These are phyloP conservation scores for Alternaria incomplexa DNA, from an alignment of 2,329 filamentous ascomycete genomes.

Conservation along the genomic window DNA sequence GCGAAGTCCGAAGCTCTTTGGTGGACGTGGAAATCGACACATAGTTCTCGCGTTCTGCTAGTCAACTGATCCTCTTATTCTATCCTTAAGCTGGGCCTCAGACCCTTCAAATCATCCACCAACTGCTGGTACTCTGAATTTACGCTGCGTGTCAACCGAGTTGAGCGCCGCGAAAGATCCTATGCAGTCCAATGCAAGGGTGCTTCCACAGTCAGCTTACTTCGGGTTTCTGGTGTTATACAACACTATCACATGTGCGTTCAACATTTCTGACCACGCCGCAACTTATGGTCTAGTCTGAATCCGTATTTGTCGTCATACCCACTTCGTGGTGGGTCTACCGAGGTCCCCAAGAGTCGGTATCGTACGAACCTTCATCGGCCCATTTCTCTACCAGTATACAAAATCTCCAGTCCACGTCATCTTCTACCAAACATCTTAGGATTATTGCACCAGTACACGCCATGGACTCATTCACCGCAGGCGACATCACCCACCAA, in stretches of 20 bases:
- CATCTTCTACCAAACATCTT: background rate
- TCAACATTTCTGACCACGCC: background rate
- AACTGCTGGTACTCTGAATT: background rate
- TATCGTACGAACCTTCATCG: background rate
- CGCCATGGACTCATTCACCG: conserved; percentile 20
- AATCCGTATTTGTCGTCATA: background rate
- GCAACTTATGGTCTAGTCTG: background rate
- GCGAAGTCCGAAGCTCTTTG: background rate
- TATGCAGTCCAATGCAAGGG: background rate
- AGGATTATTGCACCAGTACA: background rate
- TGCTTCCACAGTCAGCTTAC: background rate
- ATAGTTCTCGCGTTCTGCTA: background rate
- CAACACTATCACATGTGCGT: background rate
- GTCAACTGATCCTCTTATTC: background rate
- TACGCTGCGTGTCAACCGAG: background rate
- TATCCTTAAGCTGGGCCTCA: background rate
- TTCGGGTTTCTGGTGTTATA: background rate
- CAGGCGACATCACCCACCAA: conserved; percentile 25
- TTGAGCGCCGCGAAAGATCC: background rate
- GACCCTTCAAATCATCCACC: background rate
- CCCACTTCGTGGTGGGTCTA: background rate
- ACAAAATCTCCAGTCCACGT: background rate
- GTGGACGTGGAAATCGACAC: background rate
- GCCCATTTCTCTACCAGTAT: background rate
- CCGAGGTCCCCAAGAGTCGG: background rate